Conservation (phyloP, 176 grass and related monocot species). For the Oryza nivara region DNA sequence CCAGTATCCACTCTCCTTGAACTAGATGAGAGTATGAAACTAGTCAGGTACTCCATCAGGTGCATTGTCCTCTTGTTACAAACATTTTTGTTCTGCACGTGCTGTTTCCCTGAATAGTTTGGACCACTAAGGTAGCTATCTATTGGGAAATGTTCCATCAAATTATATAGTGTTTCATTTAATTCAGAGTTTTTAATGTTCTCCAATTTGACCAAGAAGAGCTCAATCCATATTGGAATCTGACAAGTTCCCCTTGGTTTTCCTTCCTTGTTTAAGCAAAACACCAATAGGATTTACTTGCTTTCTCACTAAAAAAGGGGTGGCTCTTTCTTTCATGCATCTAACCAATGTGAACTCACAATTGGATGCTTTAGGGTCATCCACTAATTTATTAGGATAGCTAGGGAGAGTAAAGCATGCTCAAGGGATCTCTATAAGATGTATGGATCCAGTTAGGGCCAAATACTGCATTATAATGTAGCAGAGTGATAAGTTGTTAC, state of each 20-base stretch:
- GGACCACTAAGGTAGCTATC: background rate
- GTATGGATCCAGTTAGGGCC: background rate
- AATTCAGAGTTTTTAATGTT: constrained; percentile 4
- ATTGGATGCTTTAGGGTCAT: constrained; percentile 16
- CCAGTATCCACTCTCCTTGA: background rate
- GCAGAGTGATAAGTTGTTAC: constrained; percentile 5
- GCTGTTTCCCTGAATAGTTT: background rate
- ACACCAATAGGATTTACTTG: background rate
- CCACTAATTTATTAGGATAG: background rate
- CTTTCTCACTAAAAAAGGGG: background rate
- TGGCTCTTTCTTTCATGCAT: background rate
- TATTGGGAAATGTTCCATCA: background rate
- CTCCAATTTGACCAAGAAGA: background rate
- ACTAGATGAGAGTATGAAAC: background rate
- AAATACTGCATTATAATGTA: background rate
- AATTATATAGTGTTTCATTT: background rate
- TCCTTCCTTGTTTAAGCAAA: background rate
- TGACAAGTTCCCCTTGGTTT: background rate
- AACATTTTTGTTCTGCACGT: background rate
- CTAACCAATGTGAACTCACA: background rate
- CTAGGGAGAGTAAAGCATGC: constrained; percentile 1
- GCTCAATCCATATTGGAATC: background rate
- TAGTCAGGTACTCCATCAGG: background rate
- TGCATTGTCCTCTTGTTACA: background rate
- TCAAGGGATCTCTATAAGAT: background rate